phyloP scores from a whole-genome alignment of 257 asterid genomes.

The Coffea canephora region DNA sequence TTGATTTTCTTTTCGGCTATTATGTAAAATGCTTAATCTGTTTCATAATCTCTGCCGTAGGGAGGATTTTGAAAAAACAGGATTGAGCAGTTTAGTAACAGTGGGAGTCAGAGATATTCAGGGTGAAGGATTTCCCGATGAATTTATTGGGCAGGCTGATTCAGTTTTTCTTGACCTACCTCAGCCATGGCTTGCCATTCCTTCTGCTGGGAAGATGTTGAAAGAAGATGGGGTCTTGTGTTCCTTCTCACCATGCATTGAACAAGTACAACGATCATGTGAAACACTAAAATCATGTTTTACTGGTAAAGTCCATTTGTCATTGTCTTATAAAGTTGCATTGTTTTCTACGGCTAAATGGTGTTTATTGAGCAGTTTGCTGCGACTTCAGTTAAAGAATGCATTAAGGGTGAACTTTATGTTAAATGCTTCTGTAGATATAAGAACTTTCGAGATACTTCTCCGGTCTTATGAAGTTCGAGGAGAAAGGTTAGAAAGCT shows the following conservation, averaged over 20 bases:
- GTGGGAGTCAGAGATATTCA: slow-evolving; percentile 91
- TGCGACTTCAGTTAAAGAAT: not conserved
- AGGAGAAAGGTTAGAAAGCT: slow-evolving; percentile 54
- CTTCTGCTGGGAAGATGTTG: slow-evolving; percentile 89
- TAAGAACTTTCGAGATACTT: slow-evolving; percentile 87
- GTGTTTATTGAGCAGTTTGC: not conserved
- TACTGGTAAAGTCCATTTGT: slow-evolving; percentile 48
- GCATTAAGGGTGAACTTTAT: not conserved
- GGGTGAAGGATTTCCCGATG: slow-evolving; percentile 93
- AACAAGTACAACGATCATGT: slow-evolving; percentile 90
- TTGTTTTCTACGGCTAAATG: not conserved
- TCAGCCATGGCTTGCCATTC: slow-evolving; percentile 95
- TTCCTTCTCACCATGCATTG: slow-evolving; percentile 96
- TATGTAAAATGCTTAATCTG: not conserved
- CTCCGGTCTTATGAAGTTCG: slow-evolving; percentile 75
- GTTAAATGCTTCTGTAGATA: slow-evolving; percentile 44
- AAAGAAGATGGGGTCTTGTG: slow-evolving; percentile 88
- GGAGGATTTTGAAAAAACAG: slow-evolving; percentile 79
- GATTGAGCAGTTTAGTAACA: slow-evolving; percentile 72
- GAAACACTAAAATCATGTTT: slow-evolving; percentile 60
- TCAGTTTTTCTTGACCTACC: slow-evolving; percentile 93
- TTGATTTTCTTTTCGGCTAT: not conserved
- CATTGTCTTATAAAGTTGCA: not conserved
- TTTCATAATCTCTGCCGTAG: slow-evolving; percentile 30
- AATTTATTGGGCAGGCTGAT: slow-evolving; percentile 62